Percentiles rank a stretch among this genome's conserved stretches.
These are phyloP conservation scores for Raddia distichophylla DNA, from an alignment of 176 grass and related monocot genomes.

Conservation along the genomic window DNA sequence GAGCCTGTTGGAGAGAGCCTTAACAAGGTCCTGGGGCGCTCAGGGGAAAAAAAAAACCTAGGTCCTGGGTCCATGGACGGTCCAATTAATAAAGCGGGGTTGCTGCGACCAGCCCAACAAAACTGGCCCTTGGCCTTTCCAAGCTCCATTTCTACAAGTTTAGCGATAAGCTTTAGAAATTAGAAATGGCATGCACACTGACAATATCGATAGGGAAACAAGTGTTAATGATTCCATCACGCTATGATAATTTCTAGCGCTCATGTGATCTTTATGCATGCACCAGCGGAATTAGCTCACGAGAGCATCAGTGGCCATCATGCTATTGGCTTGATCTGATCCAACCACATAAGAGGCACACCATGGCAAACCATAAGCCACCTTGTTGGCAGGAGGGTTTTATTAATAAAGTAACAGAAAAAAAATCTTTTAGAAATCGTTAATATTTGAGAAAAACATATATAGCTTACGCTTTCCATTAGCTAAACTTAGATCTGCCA, in stretches of 20 bases:
- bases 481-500: neutral
- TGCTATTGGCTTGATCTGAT: neutral
- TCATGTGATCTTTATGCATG: neutral
- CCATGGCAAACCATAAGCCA: neutral
- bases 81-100: neutral
- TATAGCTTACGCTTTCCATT: neutral
- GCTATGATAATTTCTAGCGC: neutral
- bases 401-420: too few relatives aligned
- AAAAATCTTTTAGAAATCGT: neutral
- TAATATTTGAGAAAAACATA: neutral
- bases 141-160: too few relatives aligned
- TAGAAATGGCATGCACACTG: neutral
- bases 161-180: neutral
- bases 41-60: too few relatives aligned
- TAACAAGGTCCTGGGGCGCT: too few relatives aligned
- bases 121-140: too few relatives aligned
- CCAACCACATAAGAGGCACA: neutral
- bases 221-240: neutral
- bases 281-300: neutral
- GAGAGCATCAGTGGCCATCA: neutral
- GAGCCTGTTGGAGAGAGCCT: too few relatives aligned
- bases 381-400: neutral
- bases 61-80: too few relatives aligned
- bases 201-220: neutral
- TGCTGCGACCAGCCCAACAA: neutral